Evolutionary conservation across 2,329 filamentous ascomycete species (phyloP).

Genomic region (Cladosporium sp.): DNA sequence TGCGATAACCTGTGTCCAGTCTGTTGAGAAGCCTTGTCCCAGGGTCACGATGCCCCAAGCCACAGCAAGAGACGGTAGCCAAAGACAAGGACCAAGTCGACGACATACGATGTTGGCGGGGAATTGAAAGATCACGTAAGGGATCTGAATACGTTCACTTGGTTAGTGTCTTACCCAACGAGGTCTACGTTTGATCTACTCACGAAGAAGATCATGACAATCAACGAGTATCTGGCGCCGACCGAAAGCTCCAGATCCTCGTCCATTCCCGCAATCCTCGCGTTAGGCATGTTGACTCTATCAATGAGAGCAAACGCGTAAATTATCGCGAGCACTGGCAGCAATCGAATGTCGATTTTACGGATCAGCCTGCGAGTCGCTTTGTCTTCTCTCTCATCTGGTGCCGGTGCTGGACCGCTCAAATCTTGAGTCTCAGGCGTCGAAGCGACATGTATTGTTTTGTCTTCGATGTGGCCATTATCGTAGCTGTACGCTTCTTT

Average conservation of each 20-base stretch:
- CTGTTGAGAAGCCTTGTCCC: constrained; percentile 57
- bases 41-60: constrained; percentile 60
- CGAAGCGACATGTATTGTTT: not conserved
- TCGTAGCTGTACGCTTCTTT: not conserved
- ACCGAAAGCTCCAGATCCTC: constrained; percentile 26
- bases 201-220: constrained; percentile 69
- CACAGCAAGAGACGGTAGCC: constrained; percentile 36
- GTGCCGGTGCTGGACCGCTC: constrained; percentile 28
- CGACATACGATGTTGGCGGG: constrained; percentile 65
- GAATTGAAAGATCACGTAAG: constrained; percentile 67
- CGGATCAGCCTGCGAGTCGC: constrained; percentile 15
- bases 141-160: constrained; percentile 9
- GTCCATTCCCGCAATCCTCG: constrained; percentile 62
- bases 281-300: constrained; percentile 68
- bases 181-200: constrained; percentile 24
- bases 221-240: constrained; percentile 24
- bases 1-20: constrained; percentile 49
- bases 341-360: constrained; percentile 19
- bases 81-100: constrained; percentile 50
- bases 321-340: constrained; percentile 18
- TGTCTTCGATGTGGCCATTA: not conserved
- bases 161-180: too few relatives aligned
- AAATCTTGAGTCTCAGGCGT: constrained; percentile 2
- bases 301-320: constrained; percentile 77
- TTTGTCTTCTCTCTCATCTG: constrained; percentile 11